A percentile compares a stretch with the other conserved stretches of the same genome.
These are phyloP conservation scores for Candida anutae DNA, from an alignment of 1,139 yeast genomes.

Conservation along the genomic window DNA sequence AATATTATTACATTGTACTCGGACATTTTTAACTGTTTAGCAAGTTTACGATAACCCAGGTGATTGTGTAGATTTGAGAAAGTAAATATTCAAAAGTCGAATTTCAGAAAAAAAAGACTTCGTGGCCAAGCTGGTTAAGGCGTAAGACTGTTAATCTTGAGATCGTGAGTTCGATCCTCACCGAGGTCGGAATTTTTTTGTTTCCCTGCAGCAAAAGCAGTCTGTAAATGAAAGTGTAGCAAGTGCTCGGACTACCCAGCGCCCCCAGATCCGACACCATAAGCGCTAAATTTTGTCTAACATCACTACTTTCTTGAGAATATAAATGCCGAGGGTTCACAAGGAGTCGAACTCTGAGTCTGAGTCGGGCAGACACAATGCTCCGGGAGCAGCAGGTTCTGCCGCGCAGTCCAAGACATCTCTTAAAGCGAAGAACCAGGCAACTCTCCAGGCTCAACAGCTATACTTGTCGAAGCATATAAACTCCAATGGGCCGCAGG, in stretches of 20 bases:
- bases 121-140: constrained; percentile 52
- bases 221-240: no score
- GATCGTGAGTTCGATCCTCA: constrained; percentile 41
- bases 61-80: no score
- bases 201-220: neutral
- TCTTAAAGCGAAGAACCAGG: constrained; percentile 47
- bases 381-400: constrained; percentile 2
- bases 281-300: no score
- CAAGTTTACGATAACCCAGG: no score
- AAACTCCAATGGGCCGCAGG: constrained; percentile 58
- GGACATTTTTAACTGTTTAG: no score
- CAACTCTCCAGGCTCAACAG: constrained; percentile 54
- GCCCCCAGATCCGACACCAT: no score
- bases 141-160: constrained; percentile 46
- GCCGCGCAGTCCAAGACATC: constrained; percentile 29
- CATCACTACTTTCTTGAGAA: no score
- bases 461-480: constrained; percentile 52
- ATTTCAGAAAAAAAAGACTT: constrained; percentile 18
- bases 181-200: constrained; percentile 26
- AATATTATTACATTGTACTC: no score
- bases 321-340: constrained; percentile 9
- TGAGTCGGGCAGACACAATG: constrained; percentile 21
- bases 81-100: no score
- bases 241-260: no score
- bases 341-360: constrained; percentile 40